These are phyloP conservation scores for Solanum aculeatissimum DNA, from an alignment of 305 asterid species.

Conservation along the genomic window DNA sequence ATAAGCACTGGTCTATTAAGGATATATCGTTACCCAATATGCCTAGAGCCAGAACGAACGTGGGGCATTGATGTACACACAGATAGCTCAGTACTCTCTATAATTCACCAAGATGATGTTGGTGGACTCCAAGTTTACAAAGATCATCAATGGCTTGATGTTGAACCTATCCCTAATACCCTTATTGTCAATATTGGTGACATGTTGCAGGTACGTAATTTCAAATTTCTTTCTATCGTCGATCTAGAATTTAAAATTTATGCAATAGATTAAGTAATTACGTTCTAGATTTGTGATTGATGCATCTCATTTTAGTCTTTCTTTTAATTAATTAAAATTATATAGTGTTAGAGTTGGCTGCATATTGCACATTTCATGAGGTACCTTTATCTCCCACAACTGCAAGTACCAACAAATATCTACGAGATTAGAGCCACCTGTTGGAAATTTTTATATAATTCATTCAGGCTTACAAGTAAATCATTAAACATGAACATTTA, in stretches of 20 bases:
- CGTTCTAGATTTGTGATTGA: not conserved
- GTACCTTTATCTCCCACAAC: not conserved
- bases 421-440: not conserved
- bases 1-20: slow-evolving; percentile 45
- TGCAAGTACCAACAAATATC: not conserved
- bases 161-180: slow-evolving; percentile 38
- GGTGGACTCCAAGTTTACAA: slow-evolving; percentile 71
- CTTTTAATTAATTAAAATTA: not conserved
- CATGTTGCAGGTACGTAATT: slow-evolving; percentile 55
- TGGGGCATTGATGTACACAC: slow-evolving; percentile 75
- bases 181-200: slow-evolving; percentile 76
- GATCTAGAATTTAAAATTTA: not conserved
- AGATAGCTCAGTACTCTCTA: slow-evolving; percentile 68
- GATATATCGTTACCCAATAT: slow-evolving; percentile 68
- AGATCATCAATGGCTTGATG: slow-evolving; percentile 47
- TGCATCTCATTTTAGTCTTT: not conserved
- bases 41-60: slow-evolving; percentile 25
- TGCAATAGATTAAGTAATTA: not conserved
- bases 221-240: not conserved
- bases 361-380: fast-evolving
- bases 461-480: no score
- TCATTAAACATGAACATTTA: no score
- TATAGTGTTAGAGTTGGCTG: no score
- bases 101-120: slow-evolving; percentile 68
- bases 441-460: no score